These are phyloP conservation scores for Flaveria ramosissima DNA, from an alignment of 129 eudicot genomes.

Conservation along the genomic window DNA sequence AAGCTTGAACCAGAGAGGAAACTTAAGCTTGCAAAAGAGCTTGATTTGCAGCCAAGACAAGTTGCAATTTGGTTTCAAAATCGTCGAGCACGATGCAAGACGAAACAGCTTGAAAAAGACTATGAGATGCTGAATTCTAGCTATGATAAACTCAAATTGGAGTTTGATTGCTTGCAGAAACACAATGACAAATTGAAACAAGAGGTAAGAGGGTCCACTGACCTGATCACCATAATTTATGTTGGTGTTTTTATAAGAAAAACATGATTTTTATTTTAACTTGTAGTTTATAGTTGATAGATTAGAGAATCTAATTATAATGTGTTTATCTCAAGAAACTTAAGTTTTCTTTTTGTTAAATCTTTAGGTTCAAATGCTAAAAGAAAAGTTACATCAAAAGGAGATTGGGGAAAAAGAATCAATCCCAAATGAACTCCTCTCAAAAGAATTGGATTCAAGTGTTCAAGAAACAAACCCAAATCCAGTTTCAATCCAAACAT, in stretches of 20 bases:
- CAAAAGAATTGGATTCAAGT: conserved; percentile 32
- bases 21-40: conserved; percentile 72
- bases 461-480: conserved; percentile 35
- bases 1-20: conserved; percentile 91
- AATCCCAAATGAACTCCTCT: conserved; percentile 35
- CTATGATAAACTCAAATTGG: conserved; percentile 67
- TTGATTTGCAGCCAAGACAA: conserved; percentile 86
- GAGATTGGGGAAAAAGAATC: conserved; percentile 34
- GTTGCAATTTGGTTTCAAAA: conserved; percentile 94
- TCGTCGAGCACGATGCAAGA: conserved; percentile 78
- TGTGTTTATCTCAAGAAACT: background rate
- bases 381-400: conserved; percentile 41
- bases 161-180: conserved; percentile 49
- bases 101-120: conserved; percentile 77
- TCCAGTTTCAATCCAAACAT: conserved; percentile 28
- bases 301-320: no score
- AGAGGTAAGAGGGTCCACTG: conserved; percentile 42
- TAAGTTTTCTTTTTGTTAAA: background rate
- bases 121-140: conserved; percentile 59
- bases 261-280: no score
- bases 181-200: conserved; percentile 64
- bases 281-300: no score
- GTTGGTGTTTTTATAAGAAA: no score
- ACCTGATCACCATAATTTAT: no score
- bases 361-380: conserved; percentile 54